Base-by-base conservation (phyloP, 805 yeast genomes). In the Cyberlindnera maritima region DNA sequence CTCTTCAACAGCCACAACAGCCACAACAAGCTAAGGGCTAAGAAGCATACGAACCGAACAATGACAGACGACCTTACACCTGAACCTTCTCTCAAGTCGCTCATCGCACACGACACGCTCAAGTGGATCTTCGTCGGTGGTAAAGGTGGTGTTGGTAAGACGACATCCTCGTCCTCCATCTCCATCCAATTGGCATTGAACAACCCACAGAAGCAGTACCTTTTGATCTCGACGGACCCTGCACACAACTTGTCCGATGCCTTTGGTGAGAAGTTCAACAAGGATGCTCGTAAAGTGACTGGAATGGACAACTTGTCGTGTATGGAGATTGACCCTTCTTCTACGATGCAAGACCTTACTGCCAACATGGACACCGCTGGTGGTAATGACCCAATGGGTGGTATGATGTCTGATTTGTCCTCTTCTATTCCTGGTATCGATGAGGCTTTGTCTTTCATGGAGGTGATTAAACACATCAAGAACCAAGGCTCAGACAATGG, bases 41-140 rank as follows among this genome's bases (percentile, higher is more conserved):
- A n/a, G n/a, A n/a, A n/a, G n/a, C n/a, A 32, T 32, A 7, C 18
- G 4, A 23, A 19, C 29, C 9, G 14, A 14, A 21, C 19, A 35
- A 59, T 58, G 61, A 55, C 62, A 4, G 62, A 59, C 47, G 62
- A 59, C 20, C 49, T 57, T 8, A 33, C 43, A 9, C 65, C 64
- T 41, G 92, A 85, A 55, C 89, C 92, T 53, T 82, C 85, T 36
- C 74, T 87, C 54, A 79, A 80, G 57, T 82, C 87, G 15, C 70
- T 87, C 44, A 71, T 86, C 44, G 82, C 78, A 51, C 88, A 85
- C 23, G 69, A 81, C 35, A 68, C 85, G 12, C 78, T 94, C 62
- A 88, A 87, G 63, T 94, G 99, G 99, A 85, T 94, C 53, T 94
- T 94, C 62, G 98, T 92, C 37, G 99, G 99, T 56, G 99, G 99